Conservation (phyloP, 78 protist genomes). For the slime mould (Dictyostelium discoideum) region DNA sequence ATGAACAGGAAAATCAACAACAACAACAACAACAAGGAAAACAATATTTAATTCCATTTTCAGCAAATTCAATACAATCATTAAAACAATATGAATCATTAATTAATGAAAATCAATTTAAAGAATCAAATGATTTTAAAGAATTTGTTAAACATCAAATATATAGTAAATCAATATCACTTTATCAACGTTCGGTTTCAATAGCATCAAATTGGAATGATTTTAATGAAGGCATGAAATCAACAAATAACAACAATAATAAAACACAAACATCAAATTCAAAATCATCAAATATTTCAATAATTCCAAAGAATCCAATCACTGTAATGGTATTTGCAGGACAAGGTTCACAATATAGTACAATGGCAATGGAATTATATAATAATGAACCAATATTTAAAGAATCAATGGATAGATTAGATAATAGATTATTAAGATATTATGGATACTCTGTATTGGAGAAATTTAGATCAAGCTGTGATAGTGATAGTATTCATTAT, state of each 20-base stretch:
- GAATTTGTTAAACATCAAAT: constrained; percentile 17
- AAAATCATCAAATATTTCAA: constrained; percentile 3
- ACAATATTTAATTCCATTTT: constrained; percentile 33
- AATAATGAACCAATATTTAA: not conserved
- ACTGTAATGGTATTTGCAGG: constrained; percentile 63
- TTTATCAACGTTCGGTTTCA: not conserved
- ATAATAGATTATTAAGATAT: not conserved
- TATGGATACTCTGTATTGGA: not conserved
- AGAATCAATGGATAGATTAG: constrained; percentile 3
- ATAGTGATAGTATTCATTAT: constrained; percentile 7
- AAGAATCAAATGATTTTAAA: not conserved
- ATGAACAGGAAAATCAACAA: not conserved
- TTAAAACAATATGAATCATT: constrained; percentile 15
- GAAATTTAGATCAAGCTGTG: not conserved
- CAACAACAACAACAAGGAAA: not conserved
- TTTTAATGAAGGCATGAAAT: not conserved
- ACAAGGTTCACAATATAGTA: constrained; percentile 80
- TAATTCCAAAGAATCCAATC: not conserved
- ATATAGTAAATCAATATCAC: not conserved
- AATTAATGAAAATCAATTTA: not conserved
- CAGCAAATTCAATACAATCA: constrained; percentile 17
- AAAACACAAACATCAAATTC: not conserved
- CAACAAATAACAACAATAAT: not conserved
- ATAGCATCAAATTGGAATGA: not conserved
- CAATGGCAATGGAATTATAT: constrained; percentile 58